Evolutionary conservation across 2,329 filamentous ascomycete genomes (phyloP).

Genomic region (Emydomyces testavorans): DNA sequence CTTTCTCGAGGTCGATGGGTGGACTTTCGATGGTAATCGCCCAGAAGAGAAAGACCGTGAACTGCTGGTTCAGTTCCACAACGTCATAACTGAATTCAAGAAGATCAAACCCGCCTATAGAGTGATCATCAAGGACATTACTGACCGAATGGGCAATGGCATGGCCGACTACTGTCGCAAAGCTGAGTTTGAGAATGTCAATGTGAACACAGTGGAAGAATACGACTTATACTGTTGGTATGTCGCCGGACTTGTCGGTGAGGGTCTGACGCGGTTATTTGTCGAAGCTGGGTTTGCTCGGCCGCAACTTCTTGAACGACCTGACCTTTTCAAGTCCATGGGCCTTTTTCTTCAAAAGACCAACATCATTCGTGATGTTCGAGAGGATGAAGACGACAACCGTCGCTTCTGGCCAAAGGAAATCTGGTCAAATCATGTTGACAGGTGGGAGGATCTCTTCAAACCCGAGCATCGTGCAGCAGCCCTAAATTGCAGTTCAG

Average conservation of each 20-base stretch:
- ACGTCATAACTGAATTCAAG: conserved; percentile 75
- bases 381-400: conserved; percentile 77
- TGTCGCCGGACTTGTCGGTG: conserved; percentile 94
- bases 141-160: conserved; percentile 88
- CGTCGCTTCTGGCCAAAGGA: conserved; percentile 91
- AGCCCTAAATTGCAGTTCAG: conserved; percentile 75
- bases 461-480: conserved; percentile 63
- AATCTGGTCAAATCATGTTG: conserved; percentile 93
- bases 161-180: conserved; percentile 95
- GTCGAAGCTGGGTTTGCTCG: conserved; percentile 80
- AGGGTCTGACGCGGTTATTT: conserved; percentile 82
- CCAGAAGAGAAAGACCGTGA: conserved; percentile 90
- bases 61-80: conserved; percentile 82
- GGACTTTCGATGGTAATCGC: conserved; percentile 78
- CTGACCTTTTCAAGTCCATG: conserved; percentile 85
- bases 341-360: conserved; percentile 95
- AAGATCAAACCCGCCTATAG: conserved; percentile 75
- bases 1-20: conserved; percentile 69
- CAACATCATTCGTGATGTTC: conserved; percentile 94
- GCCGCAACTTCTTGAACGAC: conserved; percentile 64
- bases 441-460: conserved; percentile 81
- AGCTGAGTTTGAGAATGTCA: conserved; percentile 65
- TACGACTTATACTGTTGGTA: conserved; percentile 98
- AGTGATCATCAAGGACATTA: conserved; percentile 83
- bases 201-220: conserved; percentile 70